A percentile compares a stretch with the other conserved stretches of the same genome.
phyloP scores from a whole-genome alignment of 768 basidiomycete species.

The Termitomyces bulborhizus region DNA sequence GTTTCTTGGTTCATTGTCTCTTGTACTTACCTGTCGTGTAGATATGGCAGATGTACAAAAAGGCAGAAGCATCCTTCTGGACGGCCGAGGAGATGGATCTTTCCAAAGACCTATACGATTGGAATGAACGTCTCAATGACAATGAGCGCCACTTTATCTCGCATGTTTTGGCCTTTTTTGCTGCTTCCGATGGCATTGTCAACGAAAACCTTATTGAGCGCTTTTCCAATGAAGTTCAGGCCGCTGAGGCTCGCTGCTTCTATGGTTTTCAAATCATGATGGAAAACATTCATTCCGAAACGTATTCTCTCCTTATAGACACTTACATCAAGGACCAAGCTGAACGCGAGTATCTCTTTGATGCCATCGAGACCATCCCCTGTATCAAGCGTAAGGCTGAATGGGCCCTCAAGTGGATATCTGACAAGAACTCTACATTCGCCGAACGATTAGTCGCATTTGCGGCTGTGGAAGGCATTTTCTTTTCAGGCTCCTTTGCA shows the following conservation, averaged over 20 bases:
- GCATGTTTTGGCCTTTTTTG: slow-evolving; percentile 94
- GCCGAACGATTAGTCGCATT: slow-evolving; percentile 90
- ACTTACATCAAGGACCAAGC: slow-evolving; percentile 83
- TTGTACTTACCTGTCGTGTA: slow-evolving; percentile 21
- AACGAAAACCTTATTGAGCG: slow-evolving; percentile 95
- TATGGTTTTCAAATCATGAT: slow-evolving; percentile 99
- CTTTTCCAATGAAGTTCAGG: slow-evolving; percentile 90
- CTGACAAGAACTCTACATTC: slow-evolving; percentile 73
- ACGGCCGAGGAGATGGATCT: slow-evolving; percentile 92
- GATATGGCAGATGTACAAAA: slow-evolving; percentile 98
- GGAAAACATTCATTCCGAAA: slow-evolving; percentile 96
- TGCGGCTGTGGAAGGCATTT: slow-evolving; percentile 96
- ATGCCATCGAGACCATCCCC: slow-evolving; percentile 91
- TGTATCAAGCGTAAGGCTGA: slow-evolving; percentile 91
- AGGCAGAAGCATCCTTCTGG: slow-evolving; percentile 92
- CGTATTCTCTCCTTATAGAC: slow-evolving; percentile 93
- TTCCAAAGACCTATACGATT: slow-evolving; percentile 79
- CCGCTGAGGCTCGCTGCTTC: slow-evolving; percentile 91
- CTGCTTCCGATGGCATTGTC: slow-evolving; percentile 93
- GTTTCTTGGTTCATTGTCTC: background rate
- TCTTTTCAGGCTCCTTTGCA: slow-evolving; percentile 93
- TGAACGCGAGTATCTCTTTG: slow-evolving; percentile 80
- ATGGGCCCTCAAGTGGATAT: slow-evolving; percentile 93
- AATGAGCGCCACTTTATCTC: slow-evolving; percentile 89
- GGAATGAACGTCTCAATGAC: slow-evolving; percentile 75